Evolutionary conservation across 345 rosid genomes (phyloP).

Genomic region (Brassica cretica): DNA sequence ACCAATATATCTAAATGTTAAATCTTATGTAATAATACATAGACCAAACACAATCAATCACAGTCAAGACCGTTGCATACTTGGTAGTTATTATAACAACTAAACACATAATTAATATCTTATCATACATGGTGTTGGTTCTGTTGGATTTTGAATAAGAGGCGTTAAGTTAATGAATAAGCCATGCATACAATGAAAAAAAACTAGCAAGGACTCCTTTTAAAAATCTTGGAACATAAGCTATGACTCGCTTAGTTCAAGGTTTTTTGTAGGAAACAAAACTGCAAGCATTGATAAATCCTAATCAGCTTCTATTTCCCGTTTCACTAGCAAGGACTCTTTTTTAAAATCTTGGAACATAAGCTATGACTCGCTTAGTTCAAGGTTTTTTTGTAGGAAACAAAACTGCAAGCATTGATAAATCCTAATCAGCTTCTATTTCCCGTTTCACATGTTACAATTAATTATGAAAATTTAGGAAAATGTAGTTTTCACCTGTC

Average conservation of each 20-base stretch:
- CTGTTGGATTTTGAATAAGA: neutral
- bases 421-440: neutral
- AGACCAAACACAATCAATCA: slow-evolving; percentile 20
- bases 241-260: neutral
- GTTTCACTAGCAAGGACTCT: neutral
- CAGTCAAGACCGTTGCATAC: slow-evolving; percentile 18
- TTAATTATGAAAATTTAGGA: neutral
- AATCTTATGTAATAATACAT: slow-evolving; percentile 8
- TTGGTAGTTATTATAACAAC: slow-evolving; percentile 12
- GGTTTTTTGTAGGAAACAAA: neutral
- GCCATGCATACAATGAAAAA: slow-evolving; percentile 2
- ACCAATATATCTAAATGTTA: neutral
- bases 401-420: neutral
- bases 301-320: neutral
- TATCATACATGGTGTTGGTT: neutral
- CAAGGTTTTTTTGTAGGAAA: neutral
- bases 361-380: neutral
- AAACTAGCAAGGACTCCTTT: neutral
- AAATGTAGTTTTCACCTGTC: slow-evolving; percentile 14
- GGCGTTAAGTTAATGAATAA: neutral
- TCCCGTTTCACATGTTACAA: neutral
- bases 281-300: neutral
- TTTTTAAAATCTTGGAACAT: too few relatives aligned
- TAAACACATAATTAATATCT: neutral
- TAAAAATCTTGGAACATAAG: too few relatives aligned